phyloP scores from a whole-genome alignment of 805 yeast genomes.

The Metschnikowia chrysomelidarum region DNA sequence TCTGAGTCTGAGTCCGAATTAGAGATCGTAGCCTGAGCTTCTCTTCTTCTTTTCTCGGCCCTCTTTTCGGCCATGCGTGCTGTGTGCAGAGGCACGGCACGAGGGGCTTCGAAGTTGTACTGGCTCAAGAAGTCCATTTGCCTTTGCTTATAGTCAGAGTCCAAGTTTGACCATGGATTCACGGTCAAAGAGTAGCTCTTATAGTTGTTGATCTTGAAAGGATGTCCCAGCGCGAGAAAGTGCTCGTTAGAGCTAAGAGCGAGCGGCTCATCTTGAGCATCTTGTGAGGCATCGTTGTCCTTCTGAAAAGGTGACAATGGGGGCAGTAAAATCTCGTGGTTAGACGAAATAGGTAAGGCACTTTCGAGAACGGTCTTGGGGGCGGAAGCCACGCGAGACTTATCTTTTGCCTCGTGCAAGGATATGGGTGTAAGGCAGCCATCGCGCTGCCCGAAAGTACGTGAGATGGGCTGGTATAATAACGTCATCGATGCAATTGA shows the following conservation, averaged over 20 bases:
- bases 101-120: constrained; percentile 30
- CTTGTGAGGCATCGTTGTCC: constrained; percentile 11
- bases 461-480: constrained; percentile 34
- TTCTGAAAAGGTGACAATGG: constrained; percentile 26
- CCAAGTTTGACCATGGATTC: constrained; percentile 50
- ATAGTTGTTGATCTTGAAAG: constrained; percentile 50
- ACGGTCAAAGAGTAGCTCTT: constrained; percentile 47
- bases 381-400: no score
- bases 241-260: constrained; percentile 14
- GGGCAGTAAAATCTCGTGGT: constrained; percentile 26
- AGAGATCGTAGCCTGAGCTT: constrained; percentile 13
- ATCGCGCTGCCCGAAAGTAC: constrained; percentile 28
- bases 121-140: constrained; percentile 54
- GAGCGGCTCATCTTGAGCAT: constrained; percentile 9
- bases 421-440: constrained; percentile 35
- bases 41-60: constrained; percentile 21
- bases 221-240: constrained; percentile 21
- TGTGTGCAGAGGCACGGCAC: constrained; percentile 9
- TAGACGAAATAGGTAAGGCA: constrained; percentile 9
- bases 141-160: constrained; percentile 44
- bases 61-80: constrained; percentile 12
- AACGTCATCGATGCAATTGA: constrained; percentile 22
- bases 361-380: constrained; percentile 2
- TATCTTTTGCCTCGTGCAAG: no score
- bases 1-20: constrained; percentile 36